Evolutionary conservation across 169 alveolate species (phyloP), one percentile per base, ranked within the genome.

Genomic region (Plasmodium malariae): DNA sequence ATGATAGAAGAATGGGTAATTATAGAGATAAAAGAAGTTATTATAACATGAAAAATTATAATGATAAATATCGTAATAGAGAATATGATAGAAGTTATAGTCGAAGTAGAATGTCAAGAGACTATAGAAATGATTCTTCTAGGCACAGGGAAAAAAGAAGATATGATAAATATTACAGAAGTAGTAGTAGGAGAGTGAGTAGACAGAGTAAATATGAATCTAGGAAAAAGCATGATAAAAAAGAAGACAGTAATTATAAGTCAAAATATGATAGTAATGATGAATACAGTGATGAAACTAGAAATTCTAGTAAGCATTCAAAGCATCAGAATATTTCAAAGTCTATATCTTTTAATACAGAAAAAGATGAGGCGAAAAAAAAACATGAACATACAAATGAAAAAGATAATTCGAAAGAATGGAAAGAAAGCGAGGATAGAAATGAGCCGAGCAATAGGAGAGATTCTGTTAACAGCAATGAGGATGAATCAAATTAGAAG

Each of bases 291-390:
- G 76, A 78, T 63, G 89, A 78, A 45, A 78, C 78, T 48, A 65
- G 78, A 45, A 78, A 78, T 34, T 78, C 89, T 40, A 78, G 89
- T 48, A 78, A 78, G 26, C 89, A 60, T 45, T 78, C 89, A 7
- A 78, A 51, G 32, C 60, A 78, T 21, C 70, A 60, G 28, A 48
- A 30, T 1, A 37, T 30, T n/a, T 78, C 89, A 2, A 78, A 65
- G 48, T 78, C 89, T n/a, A 78, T 78, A n/a, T 78, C 89, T 28
- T 78, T 78, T 36, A 78, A 78, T 55, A 62, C 89, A 6, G 89
- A 78, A 34, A 78, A 60, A 51, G 89, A 78, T 49, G 89, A 78
- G n/a, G 63, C 40, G 0, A 78, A 49, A 78, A 62, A 65, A 49
- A 78, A 60, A 78, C 40, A 60, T 48, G 89, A 78, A 32, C 36